These are phyloP conservation scores for Alternaria incomplexa DNA, from an alignment of 2,329 filamentous ascomycete genomes.

Conservation along the genomic window DNA sequence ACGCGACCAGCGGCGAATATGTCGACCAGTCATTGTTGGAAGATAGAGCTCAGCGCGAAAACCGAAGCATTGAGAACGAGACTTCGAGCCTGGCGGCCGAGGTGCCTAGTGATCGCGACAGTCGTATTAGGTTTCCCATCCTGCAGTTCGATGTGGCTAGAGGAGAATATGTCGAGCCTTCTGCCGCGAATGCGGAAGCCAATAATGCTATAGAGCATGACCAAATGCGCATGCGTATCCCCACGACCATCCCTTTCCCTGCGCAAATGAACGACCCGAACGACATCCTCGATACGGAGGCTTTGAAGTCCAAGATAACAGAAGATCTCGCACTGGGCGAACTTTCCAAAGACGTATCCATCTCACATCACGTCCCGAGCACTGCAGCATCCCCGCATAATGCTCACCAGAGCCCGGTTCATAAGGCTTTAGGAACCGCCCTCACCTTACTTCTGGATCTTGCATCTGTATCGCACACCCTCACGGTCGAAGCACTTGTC, in stretches of 20 bases:
- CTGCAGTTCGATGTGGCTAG: conserved; percentile 1
- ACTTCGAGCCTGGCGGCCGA: too few species aligned
- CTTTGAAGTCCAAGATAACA: conserved; percentile 9
- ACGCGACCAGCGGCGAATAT: background rate
- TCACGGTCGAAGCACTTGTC: conserved; percentile 24
- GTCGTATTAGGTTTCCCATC: background rate
- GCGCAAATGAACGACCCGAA: background rate
- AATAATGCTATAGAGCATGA: background rate
- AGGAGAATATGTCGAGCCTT: background rate
- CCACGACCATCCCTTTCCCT: conserved; percentile 19
- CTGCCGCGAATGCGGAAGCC: background rate
- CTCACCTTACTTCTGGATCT: conserved; percentile 17
- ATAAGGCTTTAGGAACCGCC: conserved; percentile 25
- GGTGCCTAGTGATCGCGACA: background rate
- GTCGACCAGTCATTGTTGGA: background rate
- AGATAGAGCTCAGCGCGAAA: background rate
- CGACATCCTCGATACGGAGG: background rate
- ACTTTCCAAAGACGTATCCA: conserved; percentile 16
- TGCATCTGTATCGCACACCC: conserved; percentile 17
- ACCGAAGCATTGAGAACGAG: fast-evolving
- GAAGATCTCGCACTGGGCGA: conserved; percentile 12
- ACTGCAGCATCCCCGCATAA: background rate
- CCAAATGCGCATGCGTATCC: conserved; percentile 25
- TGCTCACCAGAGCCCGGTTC: conserved; percentile 26
- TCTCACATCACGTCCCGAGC: conserved; percentile 11